phyloP scores from a whole-genome alignment of 306 rosid genomes.

The Vigna angularis region DNA sequence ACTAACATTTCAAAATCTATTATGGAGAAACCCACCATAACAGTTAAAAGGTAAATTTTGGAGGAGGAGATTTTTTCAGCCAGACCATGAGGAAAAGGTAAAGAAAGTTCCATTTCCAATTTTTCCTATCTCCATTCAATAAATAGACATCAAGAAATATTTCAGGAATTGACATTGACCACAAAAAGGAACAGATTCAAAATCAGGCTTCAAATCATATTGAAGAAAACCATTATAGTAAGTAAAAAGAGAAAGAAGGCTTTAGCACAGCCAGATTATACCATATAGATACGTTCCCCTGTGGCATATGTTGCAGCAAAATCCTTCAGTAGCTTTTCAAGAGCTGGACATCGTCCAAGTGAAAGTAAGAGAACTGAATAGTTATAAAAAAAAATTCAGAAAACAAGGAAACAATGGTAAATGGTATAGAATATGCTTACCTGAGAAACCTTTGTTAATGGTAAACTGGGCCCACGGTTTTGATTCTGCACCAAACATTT shows the following conservation, averaged over 20 bases:
- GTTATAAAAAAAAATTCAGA: not conserved
- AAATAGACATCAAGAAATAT: not conserved
- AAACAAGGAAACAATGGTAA: not conserved
- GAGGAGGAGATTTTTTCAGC: not conserved
- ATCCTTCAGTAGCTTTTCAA: constrained; percentile 55
- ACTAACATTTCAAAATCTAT: constrained; percentile 11
- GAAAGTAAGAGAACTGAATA: not conserved
- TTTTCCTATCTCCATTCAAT: not conserved
- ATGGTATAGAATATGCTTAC: constrained; percentile 34
- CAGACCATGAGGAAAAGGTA: not conserved
- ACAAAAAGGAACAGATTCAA: not conserved
- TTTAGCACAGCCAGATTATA: not conserved
- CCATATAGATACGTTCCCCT: constrained; percentile 55
- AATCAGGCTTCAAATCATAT: constrained; percentile 1
- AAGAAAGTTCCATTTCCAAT: not conserved
- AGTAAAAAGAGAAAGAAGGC: constrained; percentile 12
- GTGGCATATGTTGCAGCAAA: constrained; percentile 50
- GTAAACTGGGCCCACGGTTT: constrained; percentile 43
- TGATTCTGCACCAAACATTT: constrained; percentile 50
- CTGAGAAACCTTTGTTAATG: constrained; percentile 51
- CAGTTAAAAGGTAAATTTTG: not conserved
- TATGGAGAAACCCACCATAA: too few species aligned
- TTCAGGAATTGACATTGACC: not conserved
- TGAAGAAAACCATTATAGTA: not conserved
- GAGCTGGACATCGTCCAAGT: constrained; percentile 47